Base-by-base conservation (phyloP, 176 grass and related monocot species). In the Guadua angustifolia region DNA sequence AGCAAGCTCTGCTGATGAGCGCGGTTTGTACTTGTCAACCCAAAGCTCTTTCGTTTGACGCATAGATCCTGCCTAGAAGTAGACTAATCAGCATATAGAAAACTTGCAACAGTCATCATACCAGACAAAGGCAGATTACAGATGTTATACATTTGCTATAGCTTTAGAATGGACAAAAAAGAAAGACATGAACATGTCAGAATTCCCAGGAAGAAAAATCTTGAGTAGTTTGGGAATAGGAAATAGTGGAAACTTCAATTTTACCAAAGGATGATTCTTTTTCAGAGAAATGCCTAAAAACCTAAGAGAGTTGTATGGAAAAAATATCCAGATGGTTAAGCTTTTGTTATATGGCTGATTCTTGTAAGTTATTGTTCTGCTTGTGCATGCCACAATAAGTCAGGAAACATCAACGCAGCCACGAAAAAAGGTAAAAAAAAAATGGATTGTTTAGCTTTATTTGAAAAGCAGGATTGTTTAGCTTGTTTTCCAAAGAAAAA, bases 21-120 rank as follows among this genome's bases (percentile, higher is more conserved):
- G 79, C 18, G 95, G 95, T 68, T 85, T 89, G 77, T 98, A 87
- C 86, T 98, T 98, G 55, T 98, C 95, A 89, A 89, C 83, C 93
- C 95, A 98, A 73, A 98, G 91, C 83, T 95, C 95, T 81, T 90
- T 88, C 18, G 49, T 72, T 74, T 94, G 66, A 63, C 18, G 47
- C 60, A 81, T 77, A 88, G 74, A 72, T 64, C 88, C 95, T 97
- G 90, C 86, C 85, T 89, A 91, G 85, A 89, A 79, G 77, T 84
- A 91, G 52, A 43, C 70, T 86, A 85, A 78, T 97, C 80, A 94
- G 81, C 39, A 87, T 43, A 90, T 59, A 32, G 14, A 85, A 44
- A 73, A 35, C 55, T n/a, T 21, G 9, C 47, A 77, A 66, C n/a
- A 52, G 15, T 29, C 29, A 32, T 62, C 36, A 32, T 81, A 36